Conservation (phyloP, 164 flowering plant species). For the Stephania yunnanensis region DNA sequence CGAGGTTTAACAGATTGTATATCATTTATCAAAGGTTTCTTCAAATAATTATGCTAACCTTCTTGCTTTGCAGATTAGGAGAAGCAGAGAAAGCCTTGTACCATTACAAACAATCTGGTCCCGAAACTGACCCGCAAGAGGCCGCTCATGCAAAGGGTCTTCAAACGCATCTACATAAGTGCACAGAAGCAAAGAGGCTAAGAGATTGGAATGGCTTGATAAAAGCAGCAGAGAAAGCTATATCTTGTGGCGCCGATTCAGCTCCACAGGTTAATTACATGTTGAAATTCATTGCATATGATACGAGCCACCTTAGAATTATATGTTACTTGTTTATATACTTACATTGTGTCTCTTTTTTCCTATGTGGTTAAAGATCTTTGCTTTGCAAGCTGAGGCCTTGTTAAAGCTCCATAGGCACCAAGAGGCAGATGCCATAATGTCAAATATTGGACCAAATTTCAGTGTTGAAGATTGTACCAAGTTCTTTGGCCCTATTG, state of each 20-base stretch:
- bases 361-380: constrained; percentile 30
- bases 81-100: constrained; percentile 59
- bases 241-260: constrained; percentile 73
- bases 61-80: constrained; percentile 49
- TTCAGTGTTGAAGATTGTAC: constrained; percentile 36
- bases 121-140: constrained; percentile 28
- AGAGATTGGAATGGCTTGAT: constrained; percentile 57
- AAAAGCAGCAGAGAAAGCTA: constrained; percentile 38
- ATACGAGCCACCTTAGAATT: no score
- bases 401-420: constrained; percentile 59
- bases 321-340: background rate
- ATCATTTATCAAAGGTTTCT: background rate
- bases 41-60: background rate
- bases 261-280: constrained; percentile 55
- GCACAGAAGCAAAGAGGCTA: constrained; percentile 44
- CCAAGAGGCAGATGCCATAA: constrained; percentile 53
- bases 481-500: constrained; percentile 44
- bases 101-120: constrained; percentile 53
- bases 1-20: background rate
- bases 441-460: constrained; percentile 30
- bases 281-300: background rate
- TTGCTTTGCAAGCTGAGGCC: constrained; percentile 74
- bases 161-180: constrained; percentile 32
- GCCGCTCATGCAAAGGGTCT: constrained; percentile 42
- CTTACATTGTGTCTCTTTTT: background rate